Evolutionary conservation across 2,329 filamentous ascomycete genomes (phyloP).

Genomic region (Zymoseptoria brevis): DNA sequence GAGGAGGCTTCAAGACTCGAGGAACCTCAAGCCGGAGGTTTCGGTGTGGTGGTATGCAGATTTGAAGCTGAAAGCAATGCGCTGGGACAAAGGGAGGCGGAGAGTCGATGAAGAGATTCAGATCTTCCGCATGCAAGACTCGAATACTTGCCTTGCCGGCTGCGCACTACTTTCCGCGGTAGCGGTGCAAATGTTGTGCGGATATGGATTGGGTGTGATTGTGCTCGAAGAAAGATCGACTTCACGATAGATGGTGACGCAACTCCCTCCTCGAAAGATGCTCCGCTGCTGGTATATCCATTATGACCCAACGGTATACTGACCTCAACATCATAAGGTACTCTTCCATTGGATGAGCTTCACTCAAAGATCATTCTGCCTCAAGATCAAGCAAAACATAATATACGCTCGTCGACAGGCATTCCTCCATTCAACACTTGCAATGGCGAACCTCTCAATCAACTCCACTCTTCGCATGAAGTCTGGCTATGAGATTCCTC

Average conservation of each 20-base stretch:
- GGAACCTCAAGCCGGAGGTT: not conserved
- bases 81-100: not conserved
- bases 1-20: not conserved
- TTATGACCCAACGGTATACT: too few relatives aligned
- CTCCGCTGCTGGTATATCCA: not conserved
- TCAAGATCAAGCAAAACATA: not conserved
- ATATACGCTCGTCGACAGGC: constrained; percentile 4
- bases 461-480: constrained; percentile 45
- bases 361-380: constrained; percentile 1
- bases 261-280: not conserved
- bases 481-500: constrained; percentile 54
- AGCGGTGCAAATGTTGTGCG: not conserved
- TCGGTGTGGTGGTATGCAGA: not conserved
- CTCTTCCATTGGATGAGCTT: constrained; percentile 4
- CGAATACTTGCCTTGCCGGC: not conserved
- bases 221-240: not conserved
- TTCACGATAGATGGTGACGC: not conserved
- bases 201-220: too few relatives aligned
- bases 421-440: constrained; percentile 14
- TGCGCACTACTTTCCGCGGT: not conserved
- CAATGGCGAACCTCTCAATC: constrained; percentile 40
- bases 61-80: not conserved
- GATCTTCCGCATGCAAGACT: not conserved
- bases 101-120: not conserved
- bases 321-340: not conserved